Evolutionary conservation across 2,329 filamentous ascomycete genomes (phyloP), one percentile per base, ranked within the genome.

Genomic region (Didymella pomorum): DNA sequence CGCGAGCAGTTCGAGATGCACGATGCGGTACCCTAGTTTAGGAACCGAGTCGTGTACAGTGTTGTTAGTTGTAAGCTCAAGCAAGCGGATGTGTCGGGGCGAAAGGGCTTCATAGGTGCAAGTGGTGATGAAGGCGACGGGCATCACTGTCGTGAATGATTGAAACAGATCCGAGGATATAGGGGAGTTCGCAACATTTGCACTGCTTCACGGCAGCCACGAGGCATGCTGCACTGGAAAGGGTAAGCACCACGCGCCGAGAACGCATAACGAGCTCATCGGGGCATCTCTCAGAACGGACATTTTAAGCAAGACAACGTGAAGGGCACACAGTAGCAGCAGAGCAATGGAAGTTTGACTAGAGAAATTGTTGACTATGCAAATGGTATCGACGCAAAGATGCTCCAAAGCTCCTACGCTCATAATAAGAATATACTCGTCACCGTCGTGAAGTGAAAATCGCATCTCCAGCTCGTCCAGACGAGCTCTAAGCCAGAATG

Each of bases 401-500:
- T 39, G 41, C 28, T 23, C 46, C 51, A 16, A 18, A 18, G 44
- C 25, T 46, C 49, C 58, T 16, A 47, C 37, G 44, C 35, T 44
- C 29, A 29, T 23, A n/a, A 41, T 18, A 53, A 53, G 25, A 43
- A 43, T 26, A 49, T 42, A 25, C 29, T 48, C 43, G 14, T 44
- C 44, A 10, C 9, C 39, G 14, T 33, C 39, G 4, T 39, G 20
- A 45, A 35, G 16, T n/a, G 10, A 25, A 14, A 29, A 11, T 6
- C 11, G 29, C 3, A 31, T 16, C n/a, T 4, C 12, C 11, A 23
- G 18, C 16, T 25, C 28, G 12, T 31, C 14, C 23, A 21, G 18
- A n/a, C 8, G 31, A 48, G 28, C 26, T 33, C 42, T 26, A 45
- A 29, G 37, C 44, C 47, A 65, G 60, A 42, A 70, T 56, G 35